These are phyloP conservation scores for Fusarium redolens DNA, from an alignment of 2,329 filamentous ascomycete species.

Conservation along the genomic window DNA sequence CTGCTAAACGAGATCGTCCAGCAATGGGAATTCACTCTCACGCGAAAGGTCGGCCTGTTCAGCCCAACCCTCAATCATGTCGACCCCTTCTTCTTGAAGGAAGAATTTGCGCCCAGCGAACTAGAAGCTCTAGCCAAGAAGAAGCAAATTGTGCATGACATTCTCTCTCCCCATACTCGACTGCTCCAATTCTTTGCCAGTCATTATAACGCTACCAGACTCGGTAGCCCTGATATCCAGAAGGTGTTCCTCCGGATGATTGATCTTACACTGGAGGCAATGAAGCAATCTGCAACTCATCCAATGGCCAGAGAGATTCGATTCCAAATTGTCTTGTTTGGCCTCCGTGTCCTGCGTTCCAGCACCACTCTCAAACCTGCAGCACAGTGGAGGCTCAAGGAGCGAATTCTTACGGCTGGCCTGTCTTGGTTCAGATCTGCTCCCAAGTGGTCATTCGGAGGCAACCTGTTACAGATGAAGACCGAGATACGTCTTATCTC, in stretches of 20 bases:
- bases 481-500: constrained; percentile 86
- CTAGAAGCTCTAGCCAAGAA: constrained; percentile 77
- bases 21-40: constrained; percentile 89
- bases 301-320: constrained; percentile 92
- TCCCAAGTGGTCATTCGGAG: constrained; percentile 94
- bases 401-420: constrained; percentile 86
- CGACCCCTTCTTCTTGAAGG: constrained; percentile 90
- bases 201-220: constrained; percentile 92
- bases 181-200: constrained; percentile 91
- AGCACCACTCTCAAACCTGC: constrained; percentile 73
- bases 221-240: constrained; percentile 85
- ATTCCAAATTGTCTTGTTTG: constrained; percentile 87
- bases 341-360: constrained; percentile 79
- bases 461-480: constrained; percentile 92
- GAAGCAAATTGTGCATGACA: constrained; percentile 82
- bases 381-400: constrained; percentile 85
- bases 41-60: constrained; percentile 84
- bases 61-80: constrained; percentile 76
- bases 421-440: constrained; percentile 88
- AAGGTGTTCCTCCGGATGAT: constrained; percentile 85
- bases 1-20: constrained; percentile 88
- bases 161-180: constrained; percentile 87
- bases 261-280: constrained; percentile 78
- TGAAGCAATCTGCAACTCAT: constrained; percentile 78
- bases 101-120: constrained; percentile 94